Conservation (phyloP, 768 basidiomycete genomes). For the button mushroom (Agaricus bisporus) region DNA sequence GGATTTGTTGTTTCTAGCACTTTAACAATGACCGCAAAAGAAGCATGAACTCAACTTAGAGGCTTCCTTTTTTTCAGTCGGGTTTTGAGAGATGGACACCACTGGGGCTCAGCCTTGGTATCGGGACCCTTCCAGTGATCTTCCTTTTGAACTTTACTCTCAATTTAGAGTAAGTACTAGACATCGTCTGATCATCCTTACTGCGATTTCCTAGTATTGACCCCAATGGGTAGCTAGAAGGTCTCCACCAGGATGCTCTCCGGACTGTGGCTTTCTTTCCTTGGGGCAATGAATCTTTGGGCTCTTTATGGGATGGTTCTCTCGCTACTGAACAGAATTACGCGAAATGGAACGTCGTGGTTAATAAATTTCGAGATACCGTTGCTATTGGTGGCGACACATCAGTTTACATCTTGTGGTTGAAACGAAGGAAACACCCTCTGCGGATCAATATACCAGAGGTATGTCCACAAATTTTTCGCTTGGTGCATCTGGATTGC, state of each 20-base stretch:
- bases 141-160: constrained; percentile 35
- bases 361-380: constrained; percentile 43
- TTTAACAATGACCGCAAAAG: too few relatives aligned
- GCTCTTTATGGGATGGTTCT: constrained; percentile 30
- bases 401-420: constrained; percentile 32
- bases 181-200: neutral
- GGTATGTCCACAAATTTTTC: constrained; percentile 17
- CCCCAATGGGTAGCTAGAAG: constrained; percentile 19
- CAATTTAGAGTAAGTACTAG: constrained; percentile 36
- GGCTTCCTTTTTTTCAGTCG: too few relatives aligned
- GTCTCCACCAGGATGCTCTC: constrained; percentile 25
- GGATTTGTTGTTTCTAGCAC: neutral
- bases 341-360: constrained; percentile 38
- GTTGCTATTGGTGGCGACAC: constrained; percentile 40
- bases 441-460: constrained; percentile 31
- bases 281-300: constrained; percentile 33
- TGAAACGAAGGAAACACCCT: constrained; percentile 22
- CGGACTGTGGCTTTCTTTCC: constrained; percentile 43
- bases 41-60: too few relatives aligned
- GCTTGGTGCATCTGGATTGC: neutral
- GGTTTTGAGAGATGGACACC: neutral
- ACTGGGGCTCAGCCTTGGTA: constrained; percentile 27
- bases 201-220: neutral
- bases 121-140: constrained; percentile 22
- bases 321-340: constrained; percentile 23